Percentiles rank a stretch among this genome's conserved stretches.
These are phyloP conservation scores for Colletotrichum sp. DNA, from an alignment of 2,329 filamentous ascomycete genomes.

Conservation along the genomic window DNA sequence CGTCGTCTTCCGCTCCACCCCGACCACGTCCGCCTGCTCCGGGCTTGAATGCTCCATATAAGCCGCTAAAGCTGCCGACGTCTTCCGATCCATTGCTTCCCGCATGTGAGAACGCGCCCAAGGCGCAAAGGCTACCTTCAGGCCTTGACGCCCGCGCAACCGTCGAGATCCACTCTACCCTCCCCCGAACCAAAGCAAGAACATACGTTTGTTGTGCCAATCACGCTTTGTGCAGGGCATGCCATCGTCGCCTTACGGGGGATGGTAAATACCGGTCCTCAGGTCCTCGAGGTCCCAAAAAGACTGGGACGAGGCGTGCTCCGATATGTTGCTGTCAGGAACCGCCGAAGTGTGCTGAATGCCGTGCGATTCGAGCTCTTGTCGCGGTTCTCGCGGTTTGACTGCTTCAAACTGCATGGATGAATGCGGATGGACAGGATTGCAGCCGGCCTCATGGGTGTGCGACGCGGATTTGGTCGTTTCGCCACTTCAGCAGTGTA, in stretches of 20 bases:
- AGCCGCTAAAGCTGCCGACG: background rate
- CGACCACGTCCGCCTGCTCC: background rate
- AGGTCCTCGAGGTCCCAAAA: too few relatives aligned
- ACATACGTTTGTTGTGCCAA: background rate
- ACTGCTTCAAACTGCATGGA: too few relatives aligned
- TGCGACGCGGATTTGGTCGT: too few relatives aligned
- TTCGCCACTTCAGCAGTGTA: too few relatives aligned
- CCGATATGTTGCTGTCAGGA: too few relatives aligned
- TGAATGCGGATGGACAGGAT: too few relatives aligned
- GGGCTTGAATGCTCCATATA: background rate
- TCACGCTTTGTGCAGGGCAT: background rate
- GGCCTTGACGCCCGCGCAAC: background rate
- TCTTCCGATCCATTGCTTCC: background rate
- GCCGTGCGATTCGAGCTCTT: too few relatives aligned
- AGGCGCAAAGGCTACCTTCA: background rate
- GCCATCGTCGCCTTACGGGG: background rate
- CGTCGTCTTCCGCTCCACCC: background rate
- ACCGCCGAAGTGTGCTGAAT: too few relatives aligned
- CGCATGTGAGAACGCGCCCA: background rate
- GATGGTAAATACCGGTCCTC: background rate
- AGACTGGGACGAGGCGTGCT: too few relatives aligned
- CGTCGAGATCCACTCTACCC: background rate
- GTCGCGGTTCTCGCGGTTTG: too few relatives aligned
- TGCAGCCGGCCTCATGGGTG: too few relatives aligned
- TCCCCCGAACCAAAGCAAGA: background rate